These are phyloP conservation scores for Seiridium cupressi DNA, from an alignment of 2,329 filamentous ascomycete genomes.

Conservation along the genomic window DNA sequence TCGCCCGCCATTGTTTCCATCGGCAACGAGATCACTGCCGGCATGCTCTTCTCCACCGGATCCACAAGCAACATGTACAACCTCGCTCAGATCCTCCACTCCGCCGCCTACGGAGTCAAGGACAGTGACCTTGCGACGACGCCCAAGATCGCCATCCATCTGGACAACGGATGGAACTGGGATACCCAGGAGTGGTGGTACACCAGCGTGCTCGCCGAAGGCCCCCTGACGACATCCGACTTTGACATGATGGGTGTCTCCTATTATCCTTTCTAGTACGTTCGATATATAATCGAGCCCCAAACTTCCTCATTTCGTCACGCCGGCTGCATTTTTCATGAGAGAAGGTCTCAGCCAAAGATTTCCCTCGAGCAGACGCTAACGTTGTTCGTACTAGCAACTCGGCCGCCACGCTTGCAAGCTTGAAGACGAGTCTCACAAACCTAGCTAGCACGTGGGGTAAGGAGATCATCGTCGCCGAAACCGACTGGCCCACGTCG, in stretches of 20 bases:
- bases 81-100: constrained; percentile 62
- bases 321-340: not conserved
- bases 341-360: not conserved
- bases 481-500: constrained; percentile 67
- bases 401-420: constrained; percentile 53
- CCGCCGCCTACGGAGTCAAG: constrained; percentile 62
- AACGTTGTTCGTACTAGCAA: constrained; percentile 28
- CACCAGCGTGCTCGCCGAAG: constrained; percentile 50
- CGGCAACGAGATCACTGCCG: constrained; percentile 70
- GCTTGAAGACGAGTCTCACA: constrained; percentile 52
- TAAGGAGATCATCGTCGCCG: constrained; percentile 67
- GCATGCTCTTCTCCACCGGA: constrained; percentile 66
- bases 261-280: constrained; percentile 69
- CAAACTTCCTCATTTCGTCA: too few relatives aligned
- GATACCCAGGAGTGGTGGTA: constrained; percentile 66
- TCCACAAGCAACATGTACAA: constrained; percentile 53
- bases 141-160: constrained; percentile 71
- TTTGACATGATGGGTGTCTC: constrained; percentile 72
- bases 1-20: constrained; percentile 64
- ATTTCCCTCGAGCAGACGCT: constrained; percentile 4
- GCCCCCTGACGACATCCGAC: constrained; percentile 48
- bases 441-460: constrained; percentile 61
- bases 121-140: constrained; percentile 55
- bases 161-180: constrained; percentile 76
- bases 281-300: not conserved